Conservation (phyloP, 495 filamentous ascomycete species). For the Podospora conica region DNA sequence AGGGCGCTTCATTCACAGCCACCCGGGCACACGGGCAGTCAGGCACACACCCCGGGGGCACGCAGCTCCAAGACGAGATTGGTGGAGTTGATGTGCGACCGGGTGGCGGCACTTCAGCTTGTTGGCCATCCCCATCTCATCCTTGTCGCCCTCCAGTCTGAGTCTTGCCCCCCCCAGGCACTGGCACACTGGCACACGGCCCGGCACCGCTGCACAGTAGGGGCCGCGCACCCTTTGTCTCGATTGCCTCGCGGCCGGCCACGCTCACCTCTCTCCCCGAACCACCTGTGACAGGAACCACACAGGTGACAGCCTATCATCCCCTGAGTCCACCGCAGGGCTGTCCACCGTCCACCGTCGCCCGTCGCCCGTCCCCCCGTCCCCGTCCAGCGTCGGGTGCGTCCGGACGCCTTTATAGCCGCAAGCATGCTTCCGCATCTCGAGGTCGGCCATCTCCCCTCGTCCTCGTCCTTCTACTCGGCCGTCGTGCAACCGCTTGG, state of each 20-base stretch:
- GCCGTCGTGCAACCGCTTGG: slow-evolving; percentile 68
- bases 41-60: not conserved
- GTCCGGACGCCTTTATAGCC: slow-evolving; percentile 19
- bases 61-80: not conserved
- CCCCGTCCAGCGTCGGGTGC: not conserved
- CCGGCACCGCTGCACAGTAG: not conserved
- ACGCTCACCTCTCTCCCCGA: not conserved
- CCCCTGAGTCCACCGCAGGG: slow-evolving; percentile 4
- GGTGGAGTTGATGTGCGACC: not conserved
- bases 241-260: not conserved
- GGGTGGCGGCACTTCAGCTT: not conserved
- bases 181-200: too few species aligned
- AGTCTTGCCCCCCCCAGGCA: not conserved
- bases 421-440: slow-evolving; percentile 36
- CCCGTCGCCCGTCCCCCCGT: too few species aligned
- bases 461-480: slow-evolving; percentile 74
- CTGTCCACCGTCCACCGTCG: not conserved
- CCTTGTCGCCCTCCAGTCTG: too few species aligned
- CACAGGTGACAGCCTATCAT: not conserved
- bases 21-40: not conserved
- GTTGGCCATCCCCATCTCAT: too few species aligned
- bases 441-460: slow-evolving; percentile 68
- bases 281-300: not conserved
- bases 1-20: not conserved
- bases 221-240: not conserved